A percentile compares a stretch with the other conserved stretches of the same genome.
phyloP scores from a whole-genome alignment of 352 stramenopile species.

The Pythium brachiatum region DNA sequence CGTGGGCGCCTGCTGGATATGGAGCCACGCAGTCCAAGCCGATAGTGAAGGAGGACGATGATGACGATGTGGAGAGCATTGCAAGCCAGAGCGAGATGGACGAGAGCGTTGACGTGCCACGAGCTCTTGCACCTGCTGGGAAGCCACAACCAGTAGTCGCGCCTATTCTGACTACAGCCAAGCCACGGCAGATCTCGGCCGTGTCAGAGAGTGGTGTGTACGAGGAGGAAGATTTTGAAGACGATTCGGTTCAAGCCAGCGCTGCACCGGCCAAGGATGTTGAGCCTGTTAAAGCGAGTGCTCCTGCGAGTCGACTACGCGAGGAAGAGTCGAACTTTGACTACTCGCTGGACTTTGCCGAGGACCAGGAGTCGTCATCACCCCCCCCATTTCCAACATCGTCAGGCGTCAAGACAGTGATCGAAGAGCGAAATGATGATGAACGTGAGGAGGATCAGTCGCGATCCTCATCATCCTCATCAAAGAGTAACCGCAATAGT shows the following conservation, averaged over 20 bases:
- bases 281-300: not conserved
- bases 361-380: conserved; percentile 30
- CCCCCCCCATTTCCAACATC: not conserved
- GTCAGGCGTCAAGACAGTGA: not conserved
- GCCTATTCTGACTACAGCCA: not conserved
- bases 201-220: conserved; percentile 46
- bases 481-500: conserved; percentile 7
- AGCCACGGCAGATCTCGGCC: conserved; percentile 8
- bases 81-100: conserved; percentile 34
- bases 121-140: not conserved
- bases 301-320: not conserved
- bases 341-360: conserved; percentile 76
- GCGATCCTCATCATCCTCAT: not conserved
- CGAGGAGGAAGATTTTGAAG: conserved; percentile 55
- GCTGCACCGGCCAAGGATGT: not conserved
- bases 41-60: conserved; percentile 1
- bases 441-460: not conserved
- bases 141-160: not conserved
- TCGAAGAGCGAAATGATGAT: not conserved
- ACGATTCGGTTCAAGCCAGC: conserved; percentile 30
- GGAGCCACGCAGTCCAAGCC: not conserved
- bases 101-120: conserved; percentile 16
- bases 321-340: conserved; percentile 40
- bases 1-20: not conserved
- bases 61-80: conserved; percentile 32